Evolutionary conservation across 192 early-diverging fungal genomes (phyloP), one percentile per base, ranked within the genome.

Genomic region (Backusella liffmaniae): DNA sequence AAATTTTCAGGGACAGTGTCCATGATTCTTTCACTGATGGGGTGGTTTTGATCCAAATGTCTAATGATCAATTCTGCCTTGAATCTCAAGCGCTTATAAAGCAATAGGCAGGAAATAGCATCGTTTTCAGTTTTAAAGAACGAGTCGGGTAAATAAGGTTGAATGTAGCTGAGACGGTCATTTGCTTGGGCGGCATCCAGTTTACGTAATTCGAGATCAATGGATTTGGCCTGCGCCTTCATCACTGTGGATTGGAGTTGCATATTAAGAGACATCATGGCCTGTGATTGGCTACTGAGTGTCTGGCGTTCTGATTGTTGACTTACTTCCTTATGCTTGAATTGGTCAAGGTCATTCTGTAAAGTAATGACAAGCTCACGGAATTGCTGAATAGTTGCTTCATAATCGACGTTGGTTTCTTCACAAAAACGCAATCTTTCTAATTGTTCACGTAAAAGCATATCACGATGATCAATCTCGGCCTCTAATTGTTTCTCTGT

Each of bases 161-260:
- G 80, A 8, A 89, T 84, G 46, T 84, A 77, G 36, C 83, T 85
- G 42, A 95, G 72, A 53, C 94, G 90, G 78, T 94, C 91, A 1
- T 84, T 86, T 1, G 94, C 95, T 80, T 98, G 96, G 6, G 86
- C 81, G 21, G 92, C 94, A 15, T 98, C 96, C 23, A 98, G 80
- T 66, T 93, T 92, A 13, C 93, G 90, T 70, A 98, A 82, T 76
- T 97, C 96, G 39, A 97, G 84, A 82, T 98, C 97, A 56, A 98
- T 91, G 15, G 93, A 88, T 84, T 94, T 95, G 26, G 95, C 93
- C 77, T 95, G 91, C 3, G 93, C 89, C 79, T 95, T 95, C 80
- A 91, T 88, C n/a, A 88, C 90, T 1, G 94, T 91, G 18, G 88
- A 88, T 79, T 95, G 93, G 59, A 98, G 84, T 70, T 94, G 92